phyloP scores from a whole-genome alignment of 2,329 filamentous ascomycete genomes.

The Trichoderma oligosporum region DNA sequence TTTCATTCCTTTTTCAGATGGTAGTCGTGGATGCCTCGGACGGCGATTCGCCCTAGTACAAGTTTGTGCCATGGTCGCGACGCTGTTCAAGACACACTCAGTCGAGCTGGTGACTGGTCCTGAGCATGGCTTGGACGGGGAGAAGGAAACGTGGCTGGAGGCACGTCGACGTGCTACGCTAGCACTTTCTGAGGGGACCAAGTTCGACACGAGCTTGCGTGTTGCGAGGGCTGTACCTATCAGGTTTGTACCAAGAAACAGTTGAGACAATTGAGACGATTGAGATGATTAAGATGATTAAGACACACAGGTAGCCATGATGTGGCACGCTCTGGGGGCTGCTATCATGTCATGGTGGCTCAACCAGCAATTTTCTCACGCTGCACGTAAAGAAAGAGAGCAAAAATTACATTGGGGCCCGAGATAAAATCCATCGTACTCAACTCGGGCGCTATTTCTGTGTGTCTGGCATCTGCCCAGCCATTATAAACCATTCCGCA shows the following conservation, averaged over 20 bases:
- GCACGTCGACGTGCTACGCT: neutral
- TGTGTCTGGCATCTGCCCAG: neutral
- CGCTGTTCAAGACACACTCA: neutral
- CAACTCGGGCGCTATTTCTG: neutral
- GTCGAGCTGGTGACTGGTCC: neutral
- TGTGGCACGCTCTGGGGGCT: too few species aligned
- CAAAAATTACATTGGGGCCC: neutral
- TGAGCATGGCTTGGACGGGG: neutral
- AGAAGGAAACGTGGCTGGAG: neutral
- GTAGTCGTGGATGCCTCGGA: neutral
- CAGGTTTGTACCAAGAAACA: neutral
- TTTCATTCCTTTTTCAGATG: neutral
- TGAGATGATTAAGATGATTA: too few species aligned
- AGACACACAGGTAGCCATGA: too few species aligned
- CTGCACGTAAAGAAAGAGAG: neutral
- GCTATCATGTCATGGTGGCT: too few species aligned
- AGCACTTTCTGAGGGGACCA: neutral
- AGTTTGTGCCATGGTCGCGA: neutral
- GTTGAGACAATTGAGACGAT: neutral
- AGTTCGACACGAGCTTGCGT: neutral
- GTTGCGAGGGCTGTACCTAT: neutral
- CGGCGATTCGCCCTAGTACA: neutral
- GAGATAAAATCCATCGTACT: too few species aligned
- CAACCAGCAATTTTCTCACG: too few species aligned
- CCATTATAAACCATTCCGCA: neutral